These are phyloP conservation scores for Daldinia concentrica DNA, from an alignment of 495 filamentous ascomycete genomes.

Conservation along the genomic window DNA sequence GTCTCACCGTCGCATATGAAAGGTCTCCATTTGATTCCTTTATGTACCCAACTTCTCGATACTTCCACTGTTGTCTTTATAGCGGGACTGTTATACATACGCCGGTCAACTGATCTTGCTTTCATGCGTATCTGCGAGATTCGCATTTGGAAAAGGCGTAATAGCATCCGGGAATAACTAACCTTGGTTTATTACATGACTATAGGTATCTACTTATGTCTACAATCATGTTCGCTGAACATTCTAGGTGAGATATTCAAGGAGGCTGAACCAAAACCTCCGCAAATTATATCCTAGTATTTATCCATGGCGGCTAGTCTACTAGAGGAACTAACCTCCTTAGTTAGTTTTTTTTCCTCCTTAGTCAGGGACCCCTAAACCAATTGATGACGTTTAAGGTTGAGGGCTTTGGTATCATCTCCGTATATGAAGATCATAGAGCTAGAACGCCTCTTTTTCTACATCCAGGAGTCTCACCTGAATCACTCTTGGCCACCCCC, in stretches of 20 bases:
- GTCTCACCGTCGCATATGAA: slow-evolving; percentile 33
- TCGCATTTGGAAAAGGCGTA: slow-evolving; percentile 6
- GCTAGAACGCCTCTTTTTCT: slow-evolving; percentile 8
- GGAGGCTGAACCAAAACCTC: slow-evolving; percentile 39
- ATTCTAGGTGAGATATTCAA: slow-evolving; percentile 15
- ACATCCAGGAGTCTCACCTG: slow-evolving; percentile 4
- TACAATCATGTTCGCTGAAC: not conserved
- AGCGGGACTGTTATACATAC: slow-evolving; percentile 14
- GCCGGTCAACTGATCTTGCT: slow-evolving; percentile 10
- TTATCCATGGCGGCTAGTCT: slow-evolving; percentile 20
- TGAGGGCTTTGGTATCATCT: slow-evolving; percentile 23
- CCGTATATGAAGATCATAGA: slow-evolving; percentile 18
- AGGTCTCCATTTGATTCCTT: not conserved
- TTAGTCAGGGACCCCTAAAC: slow-evolving; percentile 25
- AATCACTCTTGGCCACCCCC: slow-evolving; percentile 4
- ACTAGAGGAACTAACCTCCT: slow-evolving; percentile 20
- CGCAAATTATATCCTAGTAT: slow-evolving; percentile 34
- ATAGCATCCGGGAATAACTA: slow-evolving; percentile 6
- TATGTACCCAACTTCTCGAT: slow-evolving; percentile 6
- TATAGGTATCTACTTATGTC: not conserved
- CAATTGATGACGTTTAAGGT: slow-evolving; percentile 31
- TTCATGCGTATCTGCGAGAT: slow-evolving; percentile 4
- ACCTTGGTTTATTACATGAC: slow-evolving; percentile 1
- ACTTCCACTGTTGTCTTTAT: slow-evolving; percentile 7
- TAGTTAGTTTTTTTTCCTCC: slow-evolving; percentile 21